These are phyloP conservation scores for Cladosporium austrohemisphaericum DNA, from an alignment of 2,329 filamentous ascomycete genomes.

Conservation along the genomic window DNA sequence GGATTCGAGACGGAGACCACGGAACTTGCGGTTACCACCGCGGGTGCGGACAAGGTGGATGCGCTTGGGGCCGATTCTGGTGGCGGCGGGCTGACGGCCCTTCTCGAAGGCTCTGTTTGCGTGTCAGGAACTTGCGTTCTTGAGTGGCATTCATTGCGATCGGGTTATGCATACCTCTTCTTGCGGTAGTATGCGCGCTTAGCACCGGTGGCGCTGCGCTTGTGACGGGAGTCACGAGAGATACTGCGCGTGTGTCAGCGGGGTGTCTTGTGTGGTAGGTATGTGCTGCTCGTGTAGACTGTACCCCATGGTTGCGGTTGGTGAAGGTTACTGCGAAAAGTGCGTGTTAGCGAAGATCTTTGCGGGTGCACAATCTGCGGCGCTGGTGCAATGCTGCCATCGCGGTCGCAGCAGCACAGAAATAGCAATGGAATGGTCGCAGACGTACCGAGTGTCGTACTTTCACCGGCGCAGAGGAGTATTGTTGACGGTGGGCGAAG, in stretches of 20 bases:
- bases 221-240: slow-evolving; percentile 99
- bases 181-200: slow-evolving; percentile 64
- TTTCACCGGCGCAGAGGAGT: slow-evolving; percentile 15
- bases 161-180: slow-evolving; percentile 58
- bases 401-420: not conserved
- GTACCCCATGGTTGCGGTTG: slow-evolving; percentile 52
- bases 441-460: slow-evolving; percentile 15
- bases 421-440: not conserved
- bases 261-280: slow-evolving; percentile 12
- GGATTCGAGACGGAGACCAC: slow-evolving; percentile 94
- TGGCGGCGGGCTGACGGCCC: slow-evolving; percentile 98
- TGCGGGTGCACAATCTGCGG: not conserved
- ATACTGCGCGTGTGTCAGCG: slow-evolving; percentile 62
- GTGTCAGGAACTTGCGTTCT: slow-evolving; percentile 19
- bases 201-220: slow-evolving; percentile 98
- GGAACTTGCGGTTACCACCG: slow-evolving; percentile 99
- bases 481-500: slow-evolving; percentile 11
- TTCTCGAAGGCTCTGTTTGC: slow-evolving; percentile 98
- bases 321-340: slow-evolving; percentile 38
- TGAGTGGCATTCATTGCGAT: slow-evolving; percentile 34
- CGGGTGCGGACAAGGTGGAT: slow-evolving; percentile 95
- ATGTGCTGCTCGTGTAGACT: slow-evolving; percentile 28
- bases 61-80: slow-evolving; percentile 96
- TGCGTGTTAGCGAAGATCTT: slow-evolving; percentile 11
- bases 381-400: not conserved